Base-by-base conservation (phyloP, 768 basidiomycete genomes). In the Boletus patriciae region DNA sequence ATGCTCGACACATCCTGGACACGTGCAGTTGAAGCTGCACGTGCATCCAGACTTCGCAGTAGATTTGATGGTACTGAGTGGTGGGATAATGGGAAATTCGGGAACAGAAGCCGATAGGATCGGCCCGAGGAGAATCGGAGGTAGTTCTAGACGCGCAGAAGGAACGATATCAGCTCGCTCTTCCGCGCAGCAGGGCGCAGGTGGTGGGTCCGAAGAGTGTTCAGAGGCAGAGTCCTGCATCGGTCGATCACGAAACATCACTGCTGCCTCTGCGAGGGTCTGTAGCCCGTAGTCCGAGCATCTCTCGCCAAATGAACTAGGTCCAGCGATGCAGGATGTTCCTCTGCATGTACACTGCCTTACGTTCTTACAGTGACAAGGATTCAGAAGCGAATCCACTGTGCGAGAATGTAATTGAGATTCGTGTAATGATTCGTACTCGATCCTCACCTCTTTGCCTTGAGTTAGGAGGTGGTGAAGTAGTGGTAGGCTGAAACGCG, bases 1-100 rank as follows among this genome's bases (percentile, higher is more conserved):
- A 65, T 91, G 89, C 62, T 87, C 78, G 11, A 81, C 68, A 65
- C 89, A 92, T 34, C 88, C 88, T 0, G 88, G 88, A 70, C 89
- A 92, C 15, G 78, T 78, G 64, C 89, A 92, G 40, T 74, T 73
- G 42, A 82, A 69, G 31, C 88, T 88, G 65, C 89, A 90, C 9
- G 84, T 87, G 66, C 89, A 91, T 3, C 85, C 87, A 3, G 87
- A 80, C 15, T 83, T 85, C 2, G 86, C 85, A 13, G 86, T 68
- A 6, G 85, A 84, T 21, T 75, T 73, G 43, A 86, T 78, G 42
- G 76, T 73, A 62, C 79, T 83, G 64, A 87, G 79, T 2, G 87
- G 79, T 15, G 86, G 85, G 70, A 90, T 85, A 15, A 72, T 69
- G 23, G 78, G 76, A 59, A 85, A 89, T 16, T 75, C 68, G 18